Evolutionary conservation across 805 yeast genomes (phyloP).

Genomic region (Metschnikowia lochheadii): DNA sequence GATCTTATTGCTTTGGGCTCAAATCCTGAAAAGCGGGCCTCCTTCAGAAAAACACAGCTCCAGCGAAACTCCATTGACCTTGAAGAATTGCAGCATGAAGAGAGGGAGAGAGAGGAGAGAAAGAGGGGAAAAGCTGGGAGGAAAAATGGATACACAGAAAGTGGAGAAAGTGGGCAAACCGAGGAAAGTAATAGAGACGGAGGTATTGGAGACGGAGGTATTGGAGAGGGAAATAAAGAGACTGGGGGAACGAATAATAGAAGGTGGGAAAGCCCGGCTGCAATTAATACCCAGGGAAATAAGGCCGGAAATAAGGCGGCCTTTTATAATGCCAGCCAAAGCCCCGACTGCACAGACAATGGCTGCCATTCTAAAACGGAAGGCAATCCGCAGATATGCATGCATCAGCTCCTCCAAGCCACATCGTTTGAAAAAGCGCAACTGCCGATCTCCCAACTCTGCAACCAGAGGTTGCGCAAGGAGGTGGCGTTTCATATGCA

Average conservation of each 20-base stretch:
- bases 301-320: neutral
- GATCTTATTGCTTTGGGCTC: slow-evolving; percentile 31
- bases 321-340: neutral
- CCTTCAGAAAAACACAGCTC: slow-evolving; percentile 27
- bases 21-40: slow-evolving; percentile 20
- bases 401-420: slow-evolving; percentile 20
- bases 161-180: too few relatives aligned
- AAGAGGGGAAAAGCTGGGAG: neutral
- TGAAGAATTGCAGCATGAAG: slow-evolving; percentile 5
- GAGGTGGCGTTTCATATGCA: slow-evolving; percentile 21
- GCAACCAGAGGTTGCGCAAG: slow-evolving; percentile 18
- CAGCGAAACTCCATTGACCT: slow-evolving; percentile 16
- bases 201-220: neutral
- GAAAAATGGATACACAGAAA: neutral
- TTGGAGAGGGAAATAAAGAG: neutral
- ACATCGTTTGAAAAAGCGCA: slow-evolving; percentile 14
- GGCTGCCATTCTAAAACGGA: neutral
- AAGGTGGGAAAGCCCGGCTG: neutral
- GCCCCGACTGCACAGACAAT: neutral
- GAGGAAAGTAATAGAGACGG: neutral
- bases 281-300: neutral
- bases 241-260: neutral
- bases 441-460: slow-evolving; percentile 4
- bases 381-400: slow-evolving; percentile 14
- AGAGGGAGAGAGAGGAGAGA: neutral